phyloP scores from a whole-genome alignment of 371 early-diverging fungal genomes.

The Cladochytrium tenue region DNA sequence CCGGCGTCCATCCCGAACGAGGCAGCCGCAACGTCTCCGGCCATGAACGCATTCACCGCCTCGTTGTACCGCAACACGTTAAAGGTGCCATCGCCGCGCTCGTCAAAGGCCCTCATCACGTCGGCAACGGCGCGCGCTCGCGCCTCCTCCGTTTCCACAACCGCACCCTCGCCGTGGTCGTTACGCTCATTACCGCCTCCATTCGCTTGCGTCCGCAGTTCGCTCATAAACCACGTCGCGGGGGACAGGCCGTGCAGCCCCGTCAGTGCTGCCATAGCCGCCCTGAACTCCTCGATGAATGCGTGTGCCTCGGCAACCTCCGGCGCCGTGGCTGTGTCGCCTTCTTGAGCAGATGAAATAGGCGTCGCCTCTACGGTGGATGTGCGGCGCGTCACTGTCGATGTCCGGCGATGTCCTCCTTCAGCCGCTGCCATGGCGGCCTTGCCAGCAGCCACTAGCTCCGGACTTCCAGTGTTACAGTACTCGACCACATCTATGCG shows the following conservation, averaged over 20 bases:
- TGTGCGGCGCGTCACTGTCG: neutral
- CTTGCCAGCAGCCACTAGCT: conserved; percentile 3
- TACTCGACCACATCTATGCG: conserved; percentile 22
- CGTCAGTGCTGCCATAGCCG: conserved; percentile 22
- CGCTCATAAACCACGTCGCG: neutral
- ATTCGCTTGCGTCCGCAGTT: neutral
- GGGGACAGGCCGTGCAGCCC: conserved; percentile 22
- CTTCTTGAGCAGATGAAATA: neutral
- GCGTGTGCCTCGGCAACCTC: conserved; percentile 1
- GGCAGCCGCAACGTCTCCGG: neutral
- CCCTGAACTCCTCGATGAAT: conserved; percentile 22
- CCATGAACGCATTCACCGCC: neutral
- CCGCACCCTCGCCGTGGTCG: too few species aligned
- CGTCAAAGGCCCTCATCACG: neutral
- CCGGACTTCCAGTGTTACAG: conserved; percentile 15
- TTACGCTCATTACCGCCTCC: too few species aligned
- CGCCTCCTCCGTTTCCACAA: neutral
- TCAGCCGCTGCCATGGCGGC: neutral
- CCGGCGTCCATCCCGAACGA: neutral
- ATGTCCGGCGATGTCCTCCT: neutral
- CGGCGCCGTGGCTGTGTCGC: neutral
- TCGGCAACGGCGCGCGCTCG: conserved; percentile 5
- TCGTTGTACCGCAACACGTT: neutral
- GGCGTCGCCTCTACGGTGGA: neutral
- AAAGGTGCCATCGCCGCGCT: neutral